Evolutionary conservation across 495 filamentous ascomycete species (phyloP).

Genomic region (Aspergillus hancockii): DNA sequence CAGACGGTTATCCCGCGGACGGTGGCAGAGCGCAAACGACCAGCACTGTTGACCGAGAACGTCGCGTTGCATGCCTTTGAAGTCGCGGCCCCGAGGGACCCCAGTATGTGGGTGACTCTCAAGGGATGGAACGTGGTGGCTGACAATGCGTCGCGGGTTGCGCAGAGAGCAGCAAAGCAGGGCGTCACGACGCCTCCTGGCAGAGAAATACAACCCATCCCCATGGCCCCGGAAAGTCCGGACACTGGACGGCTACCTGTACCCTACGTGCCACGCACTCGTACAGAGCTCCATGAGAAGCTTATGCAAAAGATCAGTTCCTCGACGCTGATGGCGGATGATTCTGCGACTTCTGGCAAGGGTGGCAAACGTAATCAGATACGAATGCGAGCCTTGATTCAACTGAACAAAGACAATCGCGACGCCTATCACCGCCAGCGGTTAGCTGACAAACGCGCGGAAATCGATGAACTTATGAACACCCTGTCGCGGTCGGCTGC

Average conservation of each 20-base stretch:
- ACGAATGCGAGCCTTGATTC: slow-evolving; percentile 11
- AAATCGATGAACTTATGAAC: slow-evolving; percentile 30
- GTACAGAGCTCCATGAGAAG: slow-evolving; percentile 23
- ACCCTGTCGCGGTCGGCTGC: slow-evolving; percentile 34
- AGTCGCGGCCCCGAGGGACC: slow-evolving; percentile 37
- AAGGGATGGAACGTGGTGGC: slow-evolving; percentile 34
- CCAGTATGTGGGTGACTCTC: slow-evolving; percentile 12
- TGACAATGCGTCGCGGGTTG: slow-evolving; percentile 35
- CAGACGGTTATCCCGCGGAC: slow-evolving; percentile 51
- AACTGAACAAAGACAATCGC: slow-evolving; percentile 38
- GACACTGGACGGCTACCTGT: slow-evolving; percentile 11
- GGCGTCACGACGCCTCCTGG: slow-evolving; percentile 37
- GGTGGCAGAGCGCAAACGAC: slow-evolving; percentile 50
- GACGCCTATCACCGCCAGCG: slow-evolving; percentile 27
- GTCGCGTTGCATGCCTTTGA: slow-evolving; percentile 51
- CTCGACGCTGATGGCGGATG: slow-evolving; percentile 1
- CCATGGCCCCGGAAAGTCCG: slow-evolving; percentile 25
- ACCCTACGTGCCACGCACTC: slow-evolving; percentile 25
- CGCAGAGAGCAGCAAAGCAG: slow-evolving; percentile 33
- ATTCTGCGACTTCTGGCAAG: neutral
- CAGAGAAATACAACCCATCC: slow-evolving; percentile 31
- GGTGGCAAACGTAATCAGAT: slow-evolving; percentile 7
- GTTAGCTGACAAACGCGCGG: slow-evolving; percentile 26
- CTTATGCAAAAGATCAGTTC: slow-evolving; percentile 16
- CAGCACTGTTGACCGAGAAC: slow-evolving; percentile 55